Evolutionary conservation across 345 rosid species (phyloP).

Genomic region (Lumnitzera racemosa): DNA sequence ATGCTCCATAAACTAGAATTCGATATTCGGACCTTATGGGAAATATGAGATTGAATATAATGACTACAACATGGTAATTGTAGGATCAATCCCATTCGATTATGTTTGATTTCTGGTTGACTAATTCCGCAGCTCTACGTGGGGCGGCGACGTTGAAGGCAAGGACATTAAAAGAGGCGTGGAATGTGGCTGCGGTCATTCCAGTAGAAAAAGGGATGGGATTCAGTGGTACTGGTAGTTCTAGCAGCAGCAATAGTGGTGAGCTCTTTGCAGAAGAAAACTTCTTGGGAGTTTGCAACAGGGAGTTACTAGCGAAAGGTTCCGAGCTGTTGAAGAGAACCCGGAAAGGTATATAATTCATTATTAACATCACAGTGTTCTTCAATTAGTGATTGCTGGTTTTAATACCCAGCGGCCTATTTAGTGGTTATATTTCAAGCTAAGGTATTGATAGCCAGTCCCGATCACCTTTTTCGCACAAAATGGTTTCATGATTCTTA

Average conservation of each 20-base stretch:
- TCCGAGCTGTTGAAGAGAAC: constrained; percentile 39
- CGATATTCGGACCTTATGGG: too few species aligned
- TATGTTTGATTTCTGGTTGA: background rate
- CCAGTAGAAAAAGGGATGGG: constrained; percentile 26
- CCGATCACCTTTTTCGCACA: too few species aligned
- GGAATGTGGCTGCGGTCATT: constrained; percentile 37
- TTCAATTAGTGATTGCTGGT: too few species aligned
- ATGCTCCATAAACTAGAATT: too few species aligned
- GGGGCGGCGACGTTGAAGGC: constrained; percentile 43
- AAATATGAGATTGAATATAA: too few species aligned
- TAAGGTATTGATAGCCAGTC: too few species aligned
- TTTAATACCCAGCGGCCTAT: too few species aligned
- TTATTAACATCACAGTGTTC: background rate
- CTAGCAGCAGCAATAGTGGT: constrained; percentile 30
- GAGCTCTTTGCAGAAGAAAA: constrained; percentile 29
- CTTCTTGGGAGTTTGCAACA: constrained; percentile 25
- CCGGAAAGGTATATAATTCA: constrained; percentile 26
- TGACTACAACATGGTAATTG: too few species aligned
- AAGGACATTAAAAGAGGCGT: constrained; percentile 31
- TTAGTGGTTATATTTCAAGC: background rate
- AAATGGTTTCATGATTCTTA: background rate
- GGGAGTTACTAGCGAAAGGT: constrained; percentile 33
- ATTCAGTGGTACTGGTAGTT: constrained; percentile 11
- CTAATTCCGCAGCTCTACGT: constrained; percentile 22
- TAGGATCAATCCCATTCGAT: background rate